A percentile compares a stretch with the other conserved stretches of the same genome.
phyloP scores from a whole-genome alignment of 2,329 filamentous ascomycete genomes.

The Penicillium capsulatum region DNA sequence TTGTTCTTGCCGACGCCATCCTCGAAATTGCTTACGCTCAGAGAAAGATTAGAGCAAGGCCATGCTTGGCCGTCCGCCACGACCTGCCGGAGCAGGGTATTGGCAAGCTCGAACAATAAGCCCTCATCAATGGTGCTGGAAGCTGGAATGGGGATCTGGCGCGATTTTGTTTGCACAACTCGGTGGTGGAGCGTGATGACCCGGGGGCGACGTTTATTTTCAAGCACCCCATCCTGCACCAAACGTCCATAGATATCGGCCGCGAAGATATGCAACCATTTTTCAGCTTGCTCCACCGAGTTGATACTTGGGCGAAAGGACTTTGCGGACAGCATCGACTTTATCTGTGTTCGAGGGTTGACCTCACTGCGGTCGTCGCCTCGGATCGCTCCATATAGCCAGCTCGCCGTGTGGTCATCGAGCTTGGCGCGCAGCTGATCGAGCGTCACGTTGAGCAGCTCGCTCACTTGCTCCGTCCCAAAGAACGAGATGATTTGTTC shows the following conservation, averaged over 20 bases:
- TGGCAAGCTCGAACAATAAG: slow-evolving; percentile 69
- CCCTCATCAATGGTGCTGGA: slow-evolving; percentile 70
- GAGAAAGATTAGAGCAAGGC: slow-evolving; percentile 86
- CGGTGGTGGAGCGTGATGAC: slow-evolving; percentile 82
- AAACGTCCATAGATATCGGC: slow-evolving; percentile 87
- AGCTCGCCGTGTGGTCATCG: slow-evolving; percentile 77
- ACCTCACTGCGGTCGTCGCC: slow-evolving; percentile 86
- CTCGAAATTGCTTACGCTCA: slow-evolving; percentile 89
- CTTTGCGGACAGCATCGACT: slow-evolving; percentile 95
- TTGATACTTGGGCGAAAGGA: slow-evolving; percentile 84
- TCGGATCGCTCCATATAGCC: slow-evolving; percentile 80
- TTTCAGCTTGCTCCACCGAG: slow-evolving; percentile 68
- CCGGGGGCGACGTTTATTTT: slow-evolving; percentile 80
- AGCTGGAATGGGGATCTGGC: slow-evolving; percentile 70
- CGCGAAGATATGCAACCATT: slow-evolving; percentile 86
- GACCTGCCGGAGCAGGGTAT: slow-evolving; percentile 71
- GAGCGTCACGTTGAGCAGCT: slow-evolving; percentile 67
- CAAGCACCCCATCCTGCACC: slow-evolving; percentile 83
- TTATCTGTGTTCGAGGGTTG: slow-evolving; percentile 86
- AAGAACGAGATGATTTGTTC: slow-evolving; percentile 80
- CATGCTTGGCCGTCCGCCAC: slow-evolving; percentile 73
- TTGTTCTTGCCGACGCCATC: slow-evolving; percentile 78
- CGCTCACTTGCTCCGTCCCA: slow-evolving; percentile 71
- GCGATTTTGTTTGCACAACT: slow-evolving; percentile 67
- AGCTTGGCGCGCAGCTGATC: slow-evolving; percentile 73